Evolutionary conservation across 495 filamentous ascomycete genomes (phyloP).

Genomic region (Cetradonia linearis): DNA sequence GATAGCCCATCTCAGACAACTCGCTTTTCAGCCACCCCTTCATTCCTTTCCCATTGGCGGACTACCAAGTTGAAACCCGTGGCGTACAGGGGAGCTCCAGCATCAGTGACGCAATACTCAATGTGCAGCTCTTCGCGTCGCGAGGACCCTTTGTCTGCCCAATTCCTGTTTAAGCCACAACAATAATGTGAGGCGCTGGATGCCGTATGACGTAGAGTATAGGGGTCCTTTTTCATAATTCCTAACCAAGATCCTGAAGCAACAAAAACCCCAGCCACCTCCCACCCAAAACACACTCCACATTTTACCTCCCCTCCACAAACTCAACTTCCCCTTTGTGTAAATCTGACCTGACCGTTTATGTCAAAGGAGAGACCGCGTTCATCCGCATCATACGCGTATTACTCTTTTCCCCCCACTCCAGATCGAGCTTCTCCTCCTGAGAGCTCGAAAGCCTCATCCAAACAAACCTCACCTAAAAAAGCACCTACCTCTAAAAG

Average conservation of each 20-base stretch:
- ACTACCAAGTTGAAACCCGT: not conserved
- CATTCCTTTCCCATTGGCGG: not conserved
- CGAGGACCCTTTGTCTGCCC: conserved; percentile 3
- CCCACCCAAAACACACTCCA: not conserved
- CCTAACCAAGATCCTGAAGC: conserved; percentile 2
- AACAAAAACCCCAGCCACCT: conserved; percentile 15
- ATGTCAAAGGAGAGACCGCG: conserved; percentile 34
- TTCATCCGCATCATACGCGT: conserved; percentile 37
- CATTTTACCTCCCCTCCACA: not conserved
- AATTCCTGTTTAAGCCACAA: conserved; percentile 21
- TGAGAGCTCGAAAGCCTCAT: conserved; percentile 24
- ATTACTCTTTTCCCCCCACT: conserved; percentile 43
- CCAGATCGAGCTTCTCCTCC: conserved; percentile 35
- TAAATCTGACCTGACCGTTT: conserved; percentile 23
- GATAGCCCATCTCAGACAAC: not conserved
- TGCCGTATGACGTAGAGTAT: conserved; percentile 17
- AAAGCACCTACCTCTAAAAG: conserved; percentile 28
- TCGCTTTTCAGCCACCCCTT: not conserved
- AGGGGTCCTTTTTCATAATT: not conserved
- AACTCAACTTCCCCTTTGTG: conserved; percentile 6
- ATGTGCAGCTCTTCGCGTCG: not conserved
- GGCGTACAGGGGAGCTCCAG: not conserved
- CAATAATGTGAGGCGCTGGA: conserved; percentile 15
- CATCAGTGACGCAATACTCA: conserved; percentile 14
- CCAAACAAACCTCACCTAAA: conserved; percentile 26